These are phyloP conservation scores for Peronospora farinosa DNA, from an alignment of 352 stramenopile species.

Conservation along the genomic window DNA sequence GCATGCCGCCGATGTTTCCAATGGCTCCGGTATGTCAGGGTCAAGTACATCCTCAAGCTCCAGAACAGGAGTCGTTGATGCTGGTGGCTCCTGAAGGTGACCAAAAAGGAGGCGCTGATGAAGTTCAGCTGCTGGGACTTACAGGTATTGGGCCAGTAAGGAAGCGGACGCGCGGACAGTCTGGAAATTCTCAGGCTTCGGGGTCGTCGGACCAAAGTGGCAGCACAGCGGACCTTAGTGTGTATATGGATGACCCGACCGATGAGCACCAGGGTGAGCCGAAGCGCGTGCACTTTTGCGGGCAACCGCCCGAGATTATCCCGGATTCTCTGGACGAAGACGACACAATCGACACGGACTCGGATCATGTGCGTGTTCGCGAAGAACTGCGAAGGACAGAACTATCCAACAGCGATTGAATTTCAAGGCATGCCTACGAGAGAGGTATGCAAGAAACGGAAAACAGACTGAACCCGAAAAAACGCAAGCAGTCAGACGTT, in stretches of 20 bases:
- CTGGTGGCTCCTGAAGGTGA: conserved; percentile 19
- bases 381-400: conserved; percentile 28
- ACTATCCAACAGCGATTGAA: conserved; percentile 29
- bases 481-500: conserved; percentile 9
- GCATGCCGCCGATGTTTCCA: conserved; percentile 45
- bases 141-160: conserved; percentile 23
- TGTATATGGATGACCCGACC: conserved; percentile 26
- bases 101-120: conserved; percentile 30
- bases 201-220: conserved; percentile 42
- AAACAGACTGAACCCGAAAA: conserved; percentile 7
- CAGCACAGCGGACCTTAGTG: conserved; percentile 40
- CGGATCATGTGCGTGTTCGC: conserved; percentile 13
- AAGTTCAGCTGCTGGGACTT: conserved; percentile 28
- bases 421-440: conserved; percentile 4
- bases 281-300: conserved; percentile 50
- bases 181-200: conserved; percentile 44
- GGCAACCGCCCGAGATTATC: conserved; percentile 40
- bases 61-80: conserved; percentile 27
- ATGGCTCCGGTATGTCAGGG: conserved; percentile 23
- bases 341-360: conserved; percentile 15
- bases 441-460: conserved; percentile 10
- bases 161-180: conserved; percentile 50
- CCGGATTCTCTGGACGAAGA: conserved; percentile 19
- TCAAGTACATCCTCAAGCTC: conserved; percentile 12
- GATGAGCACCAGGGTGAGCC: conserved; percentile 33